Evolutionary conservation across 768 basidiomycete genomes (phyloP), one percentile per base, ranked within the genome.

Genomic region (Suillus alpinus): DNA sequence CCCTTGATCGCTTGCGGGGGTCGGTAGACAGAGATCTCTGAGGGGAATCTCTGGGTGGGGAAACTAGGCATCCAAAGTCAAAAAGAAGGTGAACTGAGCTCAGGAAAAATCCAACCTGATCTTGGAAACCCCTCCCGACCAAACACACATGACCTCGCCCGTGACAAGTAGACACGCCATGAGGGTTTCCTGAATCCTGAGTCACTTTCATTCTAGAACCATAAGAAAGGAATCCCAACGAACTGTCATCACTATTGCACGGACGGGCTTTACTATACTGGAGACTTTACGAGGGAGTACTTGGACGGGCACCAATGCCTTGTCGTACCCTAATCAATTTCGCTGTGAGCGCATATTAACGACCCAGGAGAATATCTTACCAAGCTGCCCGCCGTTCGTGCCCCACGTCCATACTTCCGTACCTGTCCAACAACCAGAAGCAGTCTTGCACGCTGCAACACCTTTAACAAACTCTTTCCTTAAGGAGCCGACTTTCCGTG

Each of bases 351-450:
- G 46, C 6, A 31, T 34, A 13, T 12, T 39, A n/a, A 16, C 20
- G 12, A 18, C 26, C 6, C 18, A 43, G 9, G 14, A 31, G 14
- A 43, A 55, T 47, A 47, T n/a, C 81, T 57, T 62, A 86, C 95
- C 95, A 4, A 98, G 80, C 71, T 99, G 97, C 0, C 97, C 97
- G 44, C 81, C 83, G 72, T 98, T 97, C 29, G 89, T 92, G 0
- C 97, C 97, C 95, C 95, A 98, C 0, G 93, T 94, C 71, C 83
- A 95, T 2, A 94, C 82, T 46, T 85, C 77, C 10, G 71, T 73
- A 4, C 77, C 76, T 0, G 94, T 95, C 92, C 93, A 97, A 73
- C 94, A 95, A 6, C 87, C 94, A 14, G 92, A 94, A 16, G 94
- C 89, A 23, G 83, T 86, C 69, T 92, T 89, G 65, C 89, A 92